phyloP scores from a whole-genome alignment of 1,139 yeast species.

The Candida gigantensis region DNA sequence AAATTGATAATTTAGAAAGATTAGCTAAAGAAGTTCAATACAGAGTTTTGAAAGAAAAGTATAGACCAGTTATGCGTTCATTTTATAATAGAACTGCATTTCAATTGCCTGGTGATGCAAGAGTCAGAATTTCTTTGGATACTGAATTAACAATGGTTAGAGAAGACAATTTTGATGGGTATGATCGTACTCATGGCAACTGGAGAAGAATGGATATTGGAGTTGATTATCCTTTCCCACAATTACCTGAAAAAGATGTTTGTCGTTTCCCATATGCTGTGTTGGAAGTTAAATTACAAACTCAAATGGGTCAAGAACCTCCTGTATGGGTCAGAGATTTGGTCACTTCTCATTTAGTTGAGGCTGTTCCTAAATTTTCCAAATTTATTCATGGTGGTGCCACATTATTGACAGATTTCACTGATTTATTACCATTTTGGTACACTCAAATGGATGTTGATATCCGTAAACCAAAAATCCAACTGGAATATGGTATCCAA shows the following conservation, averaged over 20 bases:
- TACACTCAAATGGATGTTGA: constrained; percentile 97
- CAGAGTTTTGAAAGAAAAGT: constrained; percentile 75
- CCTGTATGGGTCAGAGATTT: constrained; percentile 96
- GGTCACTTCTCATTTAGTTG: constrained; percentile 88
- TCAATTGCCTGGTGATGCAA: constrained; percentile 98
- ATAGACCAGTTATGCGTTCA: constrained; percentile 93
- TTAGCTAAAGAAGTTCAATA: constrained; percentile 93
- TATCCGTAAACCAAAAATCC: constrained; percentile 82
- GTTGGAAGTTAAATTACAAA: constrained; percentile 92
- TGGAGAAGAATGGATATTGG: constrained; percentile 99
- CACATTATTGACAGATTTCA: constrained; percentile 76
- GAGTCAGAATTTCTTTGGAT: constrained; percentile 96
- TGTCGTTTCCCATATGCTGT: constrained; percentile 97
- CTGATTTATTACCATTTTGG: constrained; percentile 91
- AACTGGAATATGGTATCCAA: constrained; percentile 60
- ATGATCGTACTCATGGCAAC: constrained; percentile 84
- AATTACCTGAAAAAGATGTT: constrained; percentile 78
- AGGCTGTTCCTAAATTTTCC: constrained; percentile 96
- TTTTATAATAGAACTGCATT: constrained; percentile 98
- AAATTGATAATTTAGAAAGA: constrained; percentile 88
- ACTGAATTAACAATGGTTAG: constrained; percentile 95
- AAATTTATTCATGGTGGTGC: constrained; percentile 97
- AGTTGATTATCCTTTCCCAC: constrained; percentile 90
- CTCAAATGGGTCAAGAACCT: constrained; percentile 98
- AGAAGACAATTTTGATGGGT: constrained; percentile 94